Evolutionary conservation across 129 eudicot genomes (phyloP).

Genomic region (Apium graveolens): DNA sequence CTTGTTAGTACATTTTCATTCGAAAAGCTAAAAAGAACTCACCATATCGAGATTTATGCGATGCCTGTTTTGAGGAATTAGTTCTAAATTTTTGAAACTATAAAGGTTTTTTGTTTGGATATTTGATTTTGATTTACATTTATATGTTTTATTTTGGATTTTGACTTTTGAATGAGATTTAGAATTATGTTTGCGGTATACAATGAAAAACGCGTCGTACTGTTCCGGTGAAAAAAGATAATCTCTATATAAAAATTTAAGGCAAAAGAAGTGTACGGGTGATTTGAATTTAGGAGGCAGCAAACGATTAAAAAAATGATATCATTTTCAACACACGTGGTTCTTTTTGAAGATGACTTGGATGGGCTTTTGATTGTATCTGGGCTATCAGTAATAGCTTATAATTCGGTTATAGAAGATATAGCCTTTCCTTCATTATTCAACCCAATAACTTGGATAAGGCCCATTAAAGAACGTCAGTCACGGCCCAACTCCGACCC

Average conservation of each 20-base stretch:
- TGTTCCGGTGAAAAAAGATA: constrained; percentile 42
- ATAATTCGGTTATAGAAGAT: neutral
- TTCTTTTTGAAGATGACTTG: neutral
- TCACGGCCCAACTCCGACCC: too few species aligned
- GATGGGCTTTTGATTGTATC: neutral
- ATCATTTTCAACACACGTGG: too few species aligned
- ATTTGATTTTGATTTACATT: constrained; percentile 34
- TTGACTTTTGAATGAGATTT: constrained; percentile 49
- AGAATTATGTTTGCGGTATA: constrained; percentile 55
- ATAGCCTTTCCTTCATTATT: neutral
- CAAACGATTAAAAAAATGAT: too few species aligned
- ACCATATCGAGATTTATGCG: constrained; percentile 27
- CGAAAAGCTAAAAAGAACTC: constrained; percentile 19
- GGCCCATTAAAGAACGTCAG: neutral
- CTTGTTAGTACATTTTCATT: constrained; percentile 21
- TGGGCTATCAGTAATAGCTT: neutral
- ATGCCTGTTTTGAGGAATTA: constrained; percentile 26
- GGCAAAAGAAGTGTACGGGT: too few species aligned
- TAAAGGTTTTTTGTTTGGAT: constrained; percentile 34
- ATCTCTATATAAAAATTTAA: too few species aligned
- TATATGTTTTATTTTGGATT: constrained; percentile 22
- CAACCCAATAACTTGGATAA: neutral
- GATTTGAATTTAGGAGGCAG: too few species aligned
- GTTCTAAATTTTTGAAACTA: constrained; percentile 35
- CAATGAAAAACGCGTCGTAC: constrained; percentile 43